Evolutionary conservation across 495 filamentous ascomycete genomes (phyloP).

Genomic region (Entonaema liquescens): DNA sequence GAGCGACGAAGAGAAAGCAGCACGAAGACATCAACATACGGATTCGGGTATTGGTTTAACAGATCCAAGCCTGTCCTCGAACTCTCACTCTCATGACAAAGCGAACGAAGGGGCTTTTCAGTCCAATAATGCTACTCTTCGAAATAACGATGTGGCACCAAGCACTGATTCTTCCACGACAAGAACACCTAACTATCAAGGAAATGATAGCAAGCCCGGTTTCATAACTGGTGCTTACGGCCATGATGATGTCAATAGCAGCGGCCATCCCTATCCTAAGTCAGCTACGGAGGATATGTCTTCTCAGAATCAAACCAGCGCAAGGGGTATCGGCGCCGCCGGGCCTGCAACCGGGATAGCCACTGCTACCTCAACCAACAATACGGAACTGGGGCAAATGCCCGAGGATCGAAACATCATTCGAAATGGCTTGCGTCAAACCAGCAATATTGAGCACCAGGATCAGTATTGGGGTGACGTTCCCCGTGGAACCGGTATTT

Average conservation of each 20-base stretch:
- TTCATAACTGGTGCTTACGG: constrained; percentile 40
- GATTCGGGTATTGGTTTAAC: constrained; percentile 48
- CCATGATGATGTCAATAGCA: constrained; percentile 12
- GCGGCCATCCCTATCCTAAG: background rate
- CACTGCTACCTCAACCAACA: constrained; percentile 2
- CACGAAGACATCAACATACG: constrained; percentile 36
- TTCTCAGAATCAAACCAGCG: background rate
- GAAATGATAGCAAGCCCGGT: constrained; percentile 20
- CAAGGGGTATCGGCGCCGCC: background rate
- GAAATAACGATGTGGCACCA: background rate
- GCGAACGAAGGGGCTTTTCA: background rate
- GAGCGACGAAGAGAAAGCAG: constrained; percentile 21
- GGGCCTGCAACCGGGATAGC: background rate
- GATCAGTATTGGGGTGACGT: constrained; percentile 54
- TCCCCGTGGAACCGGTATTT: constrained; percentile 48
- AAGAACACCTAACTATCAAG: background rate
- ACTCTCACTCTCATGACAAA: background rate
- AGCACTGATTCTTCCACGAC: background rate
- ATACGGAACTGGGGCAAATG: background rate
- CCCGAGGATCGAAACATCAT: constrained; percentile 12
- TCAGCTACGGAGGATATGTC: background rate
- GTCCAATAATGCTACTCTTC: background rate
- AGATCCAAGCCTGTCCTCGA: constrained; percentile 6
- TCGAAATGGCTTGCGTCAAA: constrained; percentile 25
- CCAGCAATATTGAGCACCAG: constrained; percentile 10